Conservation (phyloP, 2,329 filamentous ascomycete genomes). For the Fulvia fulva region DNA sequence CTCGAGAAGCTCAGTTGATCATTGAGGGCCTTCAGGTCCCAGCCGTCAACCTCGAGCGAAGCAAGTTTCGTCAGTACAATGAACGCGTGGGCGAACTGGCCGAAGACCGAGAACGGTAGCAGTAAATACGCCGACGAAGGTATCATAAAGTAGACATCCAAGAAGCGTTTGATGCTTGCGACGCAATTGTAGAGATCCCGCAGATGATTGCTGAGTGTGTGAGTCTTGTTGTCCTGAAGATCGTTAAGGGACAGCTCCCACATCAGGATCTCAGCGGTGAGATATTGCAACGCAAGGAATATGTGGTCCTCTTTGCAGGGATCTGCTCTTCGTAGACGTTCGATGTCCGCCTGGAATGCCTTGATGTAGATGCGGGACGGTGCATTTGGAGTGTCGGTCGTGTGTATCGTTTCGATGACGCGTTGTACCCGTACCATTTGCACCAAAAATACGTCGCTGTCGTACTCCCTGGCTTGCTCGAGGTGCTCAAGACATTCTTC, state of each 20-base stretch:
- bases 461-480: slow-evolving; percentile 23
- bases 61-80: slow-evolving; percentile 29
- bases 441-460: slow-evolving; percentile 29
- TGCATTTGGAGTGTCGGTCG: slow-evolving; percentile 21
- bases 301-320: slow-evolving; percentile 20
- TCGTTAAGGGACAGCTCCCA: slow-evolving; percentile 27
- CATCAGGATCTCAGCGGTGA: slow-evolving; percentile 26
- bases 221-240: slow-evolving; percentile 22
- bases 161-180: slow-evolving; percentile 23
- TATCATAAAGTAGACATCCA: slow-evolving; percentile 27
- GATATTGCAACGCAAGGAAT: slow-evolving; percentile 26
- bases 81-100: slow-evolving; percentile 30
- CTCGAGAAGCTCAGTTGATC: slow-evolving; percentile 20
- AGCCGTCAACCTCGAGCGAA: slow-evolving; percentile 29
- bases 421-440: slow-evolving; percentile 29
- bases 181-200: slow-evolving; percentile 27
- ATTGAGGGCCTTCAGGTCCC: slow-evolving; percentile 23
- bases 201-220: slow-evolving; percentile 22
- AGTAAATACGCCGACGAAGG: slow-evolving; percentile 24
- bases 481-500: slow-evolving; percentile 21
- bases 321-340: slow-evolving; percentile 15
- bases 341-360: slow-evolving; percentile 28
- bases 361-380: slow-evolving; percentile 28
- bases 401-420: slow-evolving; percentile 25
- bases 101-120: slow-evolving; percentile 29